These are phyloP conservation scores for Venturia aucupariae DNA, from an alignment of 2,329 filamentous ascomycete genomes.

Conservation along the genomic window DNA sequence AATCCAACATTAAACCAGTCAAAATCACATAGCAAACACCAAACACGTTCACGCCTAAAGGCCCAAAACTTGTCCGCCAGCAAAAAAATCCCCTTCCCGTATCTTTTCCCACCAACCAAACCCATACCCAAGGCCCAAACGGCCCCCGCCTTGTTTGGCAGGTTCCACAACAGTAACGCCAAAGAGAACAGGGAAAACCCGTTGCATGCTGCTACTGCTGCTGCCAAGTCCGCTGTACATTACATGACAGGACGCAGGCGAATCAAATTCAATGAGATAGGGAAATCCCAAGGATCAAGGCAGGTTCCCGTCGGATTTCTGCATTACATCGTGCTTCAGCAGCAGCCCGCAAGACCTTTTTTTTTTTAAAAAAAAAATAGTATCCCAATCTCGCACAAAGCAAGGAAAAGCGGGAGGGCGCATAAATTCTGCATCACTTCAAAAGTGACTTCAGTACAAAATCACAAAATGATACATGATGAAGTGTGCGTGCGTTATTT, in stretches of 20 bases:
- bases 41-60: background rate
- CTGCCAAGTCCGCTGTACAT: background rate
- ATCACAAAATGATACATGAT: too few species aligned
- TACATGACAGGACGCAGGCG: background rate
- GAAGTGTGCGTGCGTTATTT: too few species aligned
- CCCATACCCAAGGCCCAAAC: background rate
- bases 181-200: background rate
- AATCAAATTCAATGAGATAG: too few species aligned
- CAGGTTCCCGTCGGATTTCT: background rate
- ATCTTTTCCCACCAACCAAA: background rate
- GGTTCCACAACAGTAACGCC: conserved; percentile 3
- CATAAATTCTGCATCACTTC: too few species aligned
- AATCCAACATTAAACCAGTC: background rate
- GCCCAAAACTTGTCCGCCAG: background rate
- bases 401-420: too few species aligned
- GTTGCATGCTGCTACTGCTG: background rate
- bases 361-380: too few species aligned
- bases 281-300: too few species aligned
- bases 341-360: background rate
- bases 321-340: background rate
- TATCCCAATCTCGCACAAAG: too few species aligned
- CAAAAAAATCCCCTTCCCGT: background rate
- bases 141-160: background rate
- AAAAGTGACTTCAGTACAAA: too few species aligned
- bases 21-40: background rate